Base-by-base conservation (phyloP, 1,284 basidiomycete species). In the Austropuccinia psidii region DNA sequence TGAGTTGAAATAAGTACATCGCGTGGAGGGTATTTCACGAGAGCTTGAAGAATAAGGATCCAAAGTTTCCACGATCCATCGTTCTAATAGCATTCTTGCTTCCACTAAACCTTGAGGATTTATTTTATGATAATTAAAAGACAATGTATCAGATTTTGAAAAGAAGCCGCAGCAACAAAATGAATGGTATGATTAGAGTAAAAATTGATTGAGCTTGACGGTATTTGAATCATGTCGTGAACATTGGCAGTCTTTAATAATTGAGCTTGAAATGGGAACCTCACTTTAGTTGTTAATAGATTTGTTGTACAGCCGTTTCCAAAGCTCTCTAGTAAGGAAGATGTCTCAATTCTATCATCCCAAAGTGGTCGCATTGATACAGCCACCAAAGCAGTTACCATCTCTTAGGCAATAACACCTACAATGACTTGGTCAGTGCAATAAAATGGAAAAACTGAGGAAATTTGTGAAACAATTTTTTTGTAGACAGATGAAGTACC, bases 41-140 rank as follows among this genome's bases (percentile, higher is more conserved):
- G 92, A 93, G 80, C 96, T 93, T 75, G 90, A 89, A 52, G 91
- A 91, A 80, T 98, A 98, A 0, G 96, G 95, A 80, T 98, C 95
- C 54, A 98, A 85, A 0, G 94, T 98, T 83, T 99, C 93, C 76
- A 97, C 82, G 54, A 97, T 89, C 96, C 96, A 99, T 0, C 91
- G 95, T 77, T 98, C 93, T 2, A 99, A 83, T 76, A 91, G 88
- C 54, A 94, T 84, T 24, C 89, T 87, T 0, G 93, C 94, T 9
- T 91, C 83, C 0, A 92, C 91, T 15, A 93, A 83, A 0, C 76
- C 80, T 61, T 86, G 85, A 0, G 91, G 84, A 79, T 98, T 98
- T 81, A 92, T 89, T 79, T 91, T 93, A 17, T 81, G 78, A 1
- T 85, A 89, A 0, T 90, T 86, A 0, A 88, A 87, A 1, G 90